These are phyloP conservation scores for Zalerion maritima DNA, from an alignment of 495 filamentous ascomycete species.

Conservation along the genomic window DNA sequence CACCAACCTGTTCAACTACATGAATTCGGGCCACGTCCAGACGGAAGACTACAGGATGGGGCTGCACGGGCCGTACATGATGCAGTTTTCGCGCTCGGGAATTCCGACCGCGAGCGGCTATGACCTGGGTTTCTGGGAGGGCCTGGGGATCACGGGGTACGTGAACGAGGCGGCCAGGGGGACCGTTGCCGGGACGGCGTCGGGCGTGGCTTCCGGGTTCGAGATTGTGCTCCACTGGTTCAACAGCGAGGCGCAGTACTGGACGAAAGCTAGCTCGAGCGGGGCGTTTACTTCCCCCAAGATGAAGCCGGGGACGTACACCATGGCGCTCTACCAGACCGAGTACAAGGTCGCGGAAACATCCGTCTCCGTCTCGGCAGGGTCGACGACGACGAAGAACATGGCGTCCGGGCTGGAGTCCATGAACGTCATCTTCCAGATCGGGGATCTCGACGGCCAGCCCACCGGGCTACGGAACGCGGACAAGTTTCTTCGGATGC, in stretches of 20 bases:
- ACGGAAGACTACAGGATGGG: conserved; percentile 48
- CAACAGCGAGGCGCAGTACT: conserved; percentile 49
- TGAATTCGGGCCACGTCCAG: conserved; percentile 50
- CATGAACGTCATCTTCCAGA: conserved; percentile 43
- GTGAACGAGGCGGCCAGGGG: conserved; percentile 38
- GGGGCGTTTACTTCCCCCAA: conserved; percentile 45
- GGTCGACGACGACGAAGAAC: conserved; percentile 33
- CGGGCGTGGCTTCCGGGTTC: conserved; percentile 29
- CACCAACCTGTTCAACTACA: conserved; percentile 53
- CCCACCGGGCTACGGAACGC: conserved; percentile 53
- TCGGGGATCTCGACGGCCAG: conserved; percentile 48
- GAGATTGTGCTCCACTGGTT: conserved; percentile 51
- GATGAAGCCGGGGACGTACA: conserved; percentile 55
- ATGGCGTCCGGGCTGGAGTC: conserved; percentile 35
- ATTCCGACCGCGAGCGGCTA: conserved; percentile 30
- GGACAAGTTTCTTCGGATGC: conserved; percentile 50
- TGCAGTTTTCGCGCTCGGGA: conserved; percentile 45
- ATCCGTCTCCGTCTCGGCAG: conserved; percentile 38
- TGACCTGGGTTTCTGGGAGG: conserved; percentile 45
- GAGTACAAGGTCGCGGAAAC: conserved; percentile 42
- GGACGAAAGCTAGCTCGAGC: conserved; percentile 37
- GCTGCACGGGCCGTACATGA: conserved; percentile 51
- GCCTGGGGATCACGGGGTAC: conserved; percentile 42
- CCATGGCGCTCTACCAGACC: conserved; percentile 51
- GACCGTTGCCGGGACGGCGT: conserved; percentile 44